A percentile compares a stretch with the other conserved stretches of the same genome.
Evolutionary conservation across 2,329 filamentous ascomycete species (phyloP).

Genomic region (Pseudocercospora cruenta): DNA sequence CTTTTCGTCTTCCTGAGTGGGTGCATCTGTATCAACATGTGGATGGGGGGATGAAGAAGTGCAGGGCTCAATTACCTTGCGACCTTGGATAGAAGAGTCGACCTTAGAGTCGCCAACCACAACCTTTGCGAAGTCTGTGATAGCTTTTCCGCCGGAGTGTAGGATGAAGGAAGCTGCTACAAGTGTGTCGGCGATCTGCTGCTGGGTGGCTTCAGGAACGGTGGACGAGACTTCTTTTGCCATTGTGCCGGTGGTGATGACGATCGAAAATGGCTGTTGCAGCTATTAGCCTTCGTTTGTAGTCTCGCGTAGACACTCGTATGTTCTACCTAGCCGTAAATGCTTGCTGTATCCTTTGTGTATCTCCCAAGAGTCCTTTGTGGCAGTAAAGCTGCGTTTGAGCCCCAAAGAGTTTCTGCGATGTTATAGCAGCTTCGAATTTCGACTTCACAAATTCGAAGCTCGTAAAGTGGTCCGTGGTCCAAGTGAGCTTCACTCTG

Average conservation of each 20-base stretch:
- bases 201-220: conserved; percentile 7
- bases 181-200: conserved; percentile 14
- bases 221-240: conserved; percentile 10
- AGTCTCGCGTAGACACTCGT: background rate
- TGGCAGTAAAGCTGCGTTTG: too few species aligned
- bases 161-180: conserved; percentile 15
- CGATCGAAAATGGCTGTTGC: background rate
- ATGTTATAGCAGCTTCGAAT: background rate
- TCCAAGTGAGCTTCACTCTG: conserved; percentile 1
- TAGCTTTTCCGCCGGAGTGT: conserved; percentile 20
- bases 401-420: background rate
- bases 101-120: conserved; percentile 14
- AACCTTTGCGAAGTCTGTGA: conserved; percentile 17
- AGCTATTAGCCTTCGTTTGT: background rate
- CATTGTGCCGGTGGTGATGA: conserved; percentile 1
- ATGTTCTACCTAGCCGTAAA: background rate
- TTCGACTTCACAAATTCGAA: background rate
- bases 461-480: background rate
- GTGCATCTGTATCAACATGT: background rate
- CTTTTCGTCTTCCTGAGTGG: conserved; percentile 17
- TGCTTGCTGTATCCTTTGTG: background rate
- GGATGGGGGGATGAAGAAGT: background rate
- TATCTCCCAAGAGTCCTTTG: background rate
- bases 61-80: conserved; percentile 4
- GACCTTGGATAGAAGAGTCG: conserved; percentile 11